Evolutionary conservation across 495 filamentous ascomycete genomes (phyloP).

Genomic region (Glonium stellatum): DNA sequence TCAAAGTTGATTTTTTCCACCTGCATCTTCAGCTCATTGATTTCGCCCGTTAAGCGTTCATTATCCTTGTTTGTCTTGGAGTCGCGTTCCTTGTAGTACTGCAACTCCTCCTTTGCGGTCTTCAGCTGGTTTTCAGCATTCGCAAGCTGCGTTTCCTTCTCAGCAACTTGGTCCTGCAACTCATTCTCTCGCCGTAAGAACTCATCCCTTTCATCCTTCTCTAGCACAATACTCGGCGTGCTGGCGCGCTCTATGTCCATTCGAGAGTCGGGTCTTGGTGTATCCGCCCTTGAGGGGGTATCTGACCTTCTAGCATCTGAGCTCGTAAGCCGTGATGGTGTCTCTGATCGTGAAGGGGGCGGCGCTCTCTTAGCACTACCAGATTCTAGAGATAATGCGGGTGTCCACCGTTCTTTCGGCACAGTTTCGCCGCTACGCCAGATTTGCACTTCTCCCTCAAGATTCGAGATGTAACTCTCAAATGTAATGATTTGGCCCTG

Average conservation of each 20-base stretch:
- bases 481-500: constrained; percentile 84
- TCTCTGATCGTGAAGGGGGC: constrained; percentile 60
- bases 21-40: constrained; percentile 91
- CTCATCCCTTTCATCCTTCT: constrained; percentile 95
- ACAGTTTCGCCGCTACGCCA: constrained; percentile 88
- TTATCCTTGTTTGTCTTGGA: constrained; percentile 76
- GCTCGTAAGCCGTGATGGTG: constrained; percentile 70
- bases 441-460: constrained; percentile 75
- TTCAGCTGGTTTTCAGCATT: constrained; percentile 69
- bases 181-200: constrained; percentile 94
- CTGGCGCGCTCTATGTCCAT: constrained; percentile 77
- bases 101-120: constrained; percentile 76
- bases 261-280: constrained; percentile 70
- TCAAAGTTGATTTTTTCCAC: constrained; percentile 92
- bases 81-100: constrained; percentile 73
- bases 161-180: constrained; percentile 88
- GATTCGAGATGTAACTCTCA: constrained; percentile 71
- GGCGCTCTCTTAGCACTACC: constrained; percentile 52
- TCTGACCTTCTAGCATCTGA: constrained; percentile 32
- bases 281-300: constrained; percentile 42
- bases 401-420: constrained; percentile 76
- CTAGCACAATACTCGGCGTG: constrained; percentile 78
- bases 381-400: constrained; percentile 52
- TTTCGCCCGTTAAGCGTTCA: constrained; percentile 71
- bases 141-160: constrained; percentile 77